A percentile compares a stretch with the other conserved stretches of the same genome.
Conservation (phyloP, 257 asterid species). For the Vinca minor region DNA sequence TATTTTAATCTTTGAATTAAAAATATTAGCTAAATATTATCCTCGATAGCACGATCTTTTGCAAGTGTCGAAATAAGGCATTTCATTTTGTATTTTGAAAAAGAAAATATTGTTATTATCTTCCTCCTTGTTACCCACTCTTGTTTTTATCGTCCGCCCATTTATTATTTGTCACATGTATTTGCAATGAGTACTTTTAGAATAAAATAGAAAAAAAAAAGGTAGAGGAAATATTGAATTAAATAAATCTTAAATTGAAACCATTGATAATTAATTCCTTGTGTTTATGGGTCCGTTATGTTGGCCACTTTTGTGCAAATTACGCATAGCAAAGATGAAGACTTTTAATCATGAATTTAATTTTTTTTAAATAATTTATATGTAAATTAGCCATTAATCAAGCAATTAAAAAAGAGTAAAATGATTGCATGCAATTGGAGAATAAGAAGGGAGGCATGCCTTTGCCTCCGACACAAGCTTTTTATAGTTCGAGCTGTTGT, state of each 20-base stretch:
- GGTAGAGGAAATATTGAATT: neutral
- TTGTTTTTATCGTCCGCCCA: constrained; percentile 20
- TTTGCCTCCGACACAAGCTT: neutral
- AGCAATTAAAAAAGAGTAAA: neutral
- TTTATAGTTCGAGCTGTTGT: neutral
- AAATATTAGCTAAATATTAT: too few species aligned
- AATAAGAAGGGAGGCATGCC: neutral
- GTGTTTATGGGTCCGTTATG: constrained; percentile 25
- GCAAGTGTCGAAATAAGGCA: constrained; percentile 3
- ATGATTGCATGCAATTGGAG: neutral
- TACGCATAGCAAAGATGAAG: constrained; percentile 1
- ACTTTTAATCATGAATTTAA: neutral
- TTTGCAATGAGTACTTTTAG: constrained; percentile 21
- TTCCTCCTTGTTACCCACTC: constrained; percentile 19
- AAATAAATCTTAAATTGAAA: constrained; percentile 20
- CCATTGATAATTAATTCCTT: neutral
- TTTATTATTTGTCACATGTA: constrained; percentile 14
- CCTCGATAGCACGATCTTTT: too few species aligned
- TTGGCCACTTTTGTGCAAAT: constrained; percentile 20
- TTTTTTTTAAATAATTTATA: neutral
- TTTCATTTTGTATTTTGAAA: neutral
- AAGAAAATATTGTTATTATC: constrained; percentile 17
- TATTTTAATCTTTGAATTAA: too few species aligned
- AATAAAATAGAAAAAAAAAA: neutral
- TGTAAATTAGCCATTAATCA: neutral